phyloP scores from a whole-genome alignment of 495 filamentous ascomycete species.

The Recurvomyces mirabilis region DNA sequence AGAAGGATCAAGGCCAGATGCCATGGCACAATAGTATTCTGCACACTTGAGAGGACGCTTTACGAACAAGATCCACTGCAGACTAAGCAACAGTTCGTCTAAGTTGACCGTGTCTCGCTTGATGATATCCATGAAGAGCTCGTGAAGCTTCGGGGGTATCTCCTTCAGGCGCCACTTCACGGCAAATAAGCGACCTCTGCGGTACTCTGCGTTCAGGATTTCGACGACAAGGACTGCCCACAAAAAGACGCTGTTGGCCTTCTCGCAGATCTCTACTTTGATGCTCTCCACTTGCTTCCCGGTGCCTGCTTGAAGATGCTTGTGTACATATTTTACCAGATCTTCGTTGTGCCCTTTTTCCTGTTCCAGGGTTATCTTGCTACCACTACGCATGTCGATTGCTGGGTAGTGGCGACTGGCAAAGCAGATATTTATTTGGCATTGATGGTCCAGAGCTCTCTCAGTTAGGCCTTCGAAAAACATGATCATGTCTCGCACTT shows the following conservation, averaged over 20 bases:
- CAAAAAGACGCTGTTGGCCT: slow-evolving; percentile 15
- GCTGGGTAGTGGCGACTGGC: slow-evolving; percentile 26
- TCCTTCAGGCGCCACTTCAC: neutral
- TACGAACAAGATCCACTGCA: slow-evolving; percentile 20
- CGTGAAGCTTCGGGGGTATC: slow-evolving; percentile 6
- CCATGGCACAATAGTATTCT: slow-evolving; percentile 33
- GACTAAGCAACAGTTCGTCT: slow-evolving; percentile 7
- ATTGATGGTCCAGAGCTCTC: neutral
- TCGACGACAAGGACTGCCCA: slow-evolving; percentile 10
- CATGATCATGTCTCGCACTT: slow-evolving; percentile 9
- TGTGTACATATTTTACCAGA: slow-evolving; percentile 17
- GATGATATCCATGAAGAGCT: slow-evolving; percentile 18
- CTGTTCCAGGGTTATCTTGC: slow-evolving; percentile 15
- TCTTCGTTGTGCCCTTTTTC: slow-evolving; percentile 18
- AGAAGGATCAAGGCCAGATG: slow-evolving; percentile 23
- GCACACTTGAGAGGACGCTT: slow-evolving; percentile 17
- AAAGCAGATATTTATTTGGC: slow-evolving; percentile 21
- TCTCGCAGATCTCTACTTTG: slow-evolving; percentile 1
- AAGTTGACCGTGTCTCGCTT: neutral
- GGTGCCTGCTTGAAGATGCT: slow-evolving; percentile 7
- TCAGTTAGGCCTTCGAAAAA: slow-evolving; percentile 11
- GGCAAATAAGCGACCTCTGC: slow-evolving; percentile 5
- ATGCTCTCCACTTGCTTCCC: slow-evolving; percentile 1
- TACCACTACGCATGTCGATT: slow-evolving; percentile 14
- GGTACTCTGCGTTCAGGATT: slow-evolving; percentile 7